Evolutionary conservation across 345 rosid genomes (phyloP).

Genomic region (Gossypium longicalyx): DNA sequence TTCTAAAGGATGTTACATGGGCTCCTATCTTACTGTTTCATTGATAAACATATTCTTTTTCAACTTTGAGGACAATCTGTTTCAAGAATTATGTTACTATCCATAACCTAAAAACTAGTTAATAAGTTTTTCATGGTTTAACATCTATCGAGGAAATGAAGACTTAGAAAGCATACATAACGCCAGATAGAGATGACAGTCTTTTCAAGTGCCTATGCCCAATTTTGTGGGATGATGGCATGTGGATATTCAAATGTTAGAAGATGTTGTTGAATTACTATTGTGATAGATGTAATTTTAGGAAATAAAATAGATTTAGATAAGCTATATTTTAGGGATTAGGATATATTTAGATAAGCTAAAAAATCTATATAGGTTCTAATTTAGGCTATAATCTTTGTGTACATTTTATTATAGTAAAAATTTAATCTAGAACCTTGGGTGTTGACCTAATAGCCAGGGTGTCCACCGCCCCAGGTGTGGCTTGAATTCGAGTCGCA

Average conservation of each 20-base stretch:
- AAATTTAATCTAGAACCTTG: too few species aligned
- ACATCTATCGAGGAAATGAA: neutral
- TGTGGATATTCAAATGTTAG: neutral
- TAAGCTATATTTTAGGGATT: too few species aligned
- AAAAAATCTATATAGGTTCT: too few species aligned
- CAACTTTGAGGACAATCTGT: neutral
- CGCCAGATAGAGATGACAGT: neutral
- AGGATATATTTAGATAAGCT: too few species aligned
- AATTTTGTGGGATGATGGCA: neutral
- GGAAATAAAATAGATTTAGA: too few species aligned
- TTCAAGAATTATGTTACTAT: neutral
- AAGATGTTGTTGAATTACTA: neutral
- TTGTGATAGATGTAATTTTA: too few species aligned
- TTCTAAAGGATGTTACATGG: neutral
- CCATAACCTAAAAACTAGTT: neutral
- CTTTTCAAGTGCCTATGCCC: neutral
- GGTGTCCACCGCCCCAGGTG: too few species aligned
- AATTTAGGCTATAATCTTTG: too few species aligned
- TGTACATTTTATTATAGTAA: too few species aligned
- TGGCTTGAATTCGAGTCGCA: too few species aligned
- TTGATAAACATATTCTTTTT: neutral
- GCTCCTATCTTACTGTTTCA: neutral
- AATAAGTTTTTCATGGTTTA: too few species aligned
- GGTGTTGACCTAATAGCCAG: neutral
- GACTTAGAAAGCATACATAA: neutral